Base-by-base conservation (phyloP, 805 yeast genomes). In the Barnettozyma vustinii region DNA sequence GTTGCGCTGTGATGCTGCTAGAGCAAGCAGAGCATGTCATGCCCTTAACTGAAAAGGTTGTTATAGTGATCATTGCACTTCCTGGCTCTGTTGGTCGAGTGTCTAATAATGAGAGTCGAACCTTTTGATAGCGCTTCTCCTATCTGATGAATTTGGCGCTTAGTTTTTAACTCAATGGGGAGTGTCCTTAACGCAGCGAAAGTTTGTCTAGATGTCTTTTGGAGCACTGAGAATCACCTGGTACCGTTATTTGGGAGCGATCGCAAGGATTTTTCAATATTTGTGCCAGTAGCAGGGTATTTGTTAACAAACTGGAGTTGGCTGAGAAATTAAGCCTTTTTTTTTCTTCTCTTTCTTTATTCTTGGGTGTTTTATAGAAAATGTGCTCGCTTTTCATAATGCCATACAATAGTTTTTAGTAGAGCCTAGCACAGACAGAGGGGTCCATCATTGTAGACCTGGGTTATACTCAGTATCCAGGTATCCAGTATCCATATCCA, bases 11-110 rank as follows among this genome's bases (percentile, higher is more conserved):
- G 32, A 92, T 80, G 1, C 91, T 68, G 4, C 81, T 71, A 1
- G 86, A 76, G 62, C 98, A 92, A 1, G 96, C 77, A 2, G 94
- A 84, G 61, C 97, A 92, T 2, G 98, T 91, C 97, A 91, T 92
- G 2, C 97, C 97, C 44, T 53, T 52, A 30, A 61, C 55, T 7
- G 58, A 48, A 5, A 61, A 48, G 18, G 56, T 49, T 4, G 65
- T 59, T 5, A 39, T 42, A 6, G 19, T 19, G 9, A 44, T 7
- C 50, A 47, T 47, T 18, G 27, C 15, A 7, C 8, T 20, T 12
- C 15, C 18, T 18, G 16, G 20, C 9, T 37, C 13, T 20, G 12
- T 18, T 27, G 4, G 8, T n/a, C 12, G 33, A 15, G 21, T 16
- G 39, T 18, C 10, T 36, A 19, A 9, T 36, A 21, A 12, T n/a